phyloP scores from a whole-genome alignment of 148 eudicot genomes.

The Persicaria tinctoria region DNA sequence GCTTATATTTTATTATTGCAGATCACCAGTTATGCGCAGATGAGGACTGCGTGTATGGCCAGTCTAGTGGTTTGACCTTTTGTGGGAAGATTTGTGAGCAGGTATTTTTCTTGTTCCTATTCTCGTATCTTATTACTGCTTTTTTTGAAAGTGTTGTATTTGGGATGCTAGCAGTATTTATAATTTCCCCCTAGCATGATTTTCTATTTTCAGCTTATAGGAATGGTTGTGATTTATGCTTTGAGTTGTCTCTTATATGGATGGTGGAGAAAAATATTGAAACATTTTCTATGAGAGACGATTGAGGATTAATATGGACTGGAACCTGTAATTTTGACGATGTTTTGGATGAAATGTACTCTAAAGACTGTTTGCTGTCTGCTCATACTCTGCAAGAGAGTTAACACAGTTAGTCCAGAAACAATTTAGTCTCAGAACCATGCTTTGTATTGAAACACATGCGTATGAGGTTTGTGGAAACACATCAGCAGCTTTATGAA shows the following conservation, averaged over 20 bases:
- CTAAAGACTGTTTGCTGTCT: not conserved
- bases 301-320: not conserved
- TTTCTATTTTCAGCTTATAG: not conserved
- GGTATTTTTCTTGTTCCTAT: conserved; percentile 27
- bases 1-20: conserved; percentile 21
- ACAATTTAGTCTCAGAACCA: not conserved
- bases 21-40: conserved; percentile 53
- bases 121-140: not conserved
- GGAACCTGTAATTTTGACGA: not conserved
- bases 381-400: not conserved
- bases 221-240: not conserved
- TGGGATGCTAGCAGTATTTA: conserved; percentile 1
- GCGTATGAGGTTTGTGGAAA: too few species aligned
- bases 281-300: not conserved
- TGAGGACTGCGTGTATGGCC: conserved; percentile 22
- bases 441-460: too few species aligned
- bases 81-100: conserved; percentile 70
- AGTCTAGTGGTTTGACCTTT: conserved; percentile 29
- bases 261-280: not conserved
- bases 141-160: not conserved
- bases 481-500: not conserved
- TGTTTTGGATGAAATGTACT: not conserved
- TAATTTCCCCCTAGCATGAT: not conserved
- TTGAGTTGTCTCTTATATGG: not conserved
- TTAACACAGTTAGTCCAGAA: not conserved